phyloP scores from a whole-genome alignment of 345 rosid species.

The Cardamine chenopodiifolia region DNA sequence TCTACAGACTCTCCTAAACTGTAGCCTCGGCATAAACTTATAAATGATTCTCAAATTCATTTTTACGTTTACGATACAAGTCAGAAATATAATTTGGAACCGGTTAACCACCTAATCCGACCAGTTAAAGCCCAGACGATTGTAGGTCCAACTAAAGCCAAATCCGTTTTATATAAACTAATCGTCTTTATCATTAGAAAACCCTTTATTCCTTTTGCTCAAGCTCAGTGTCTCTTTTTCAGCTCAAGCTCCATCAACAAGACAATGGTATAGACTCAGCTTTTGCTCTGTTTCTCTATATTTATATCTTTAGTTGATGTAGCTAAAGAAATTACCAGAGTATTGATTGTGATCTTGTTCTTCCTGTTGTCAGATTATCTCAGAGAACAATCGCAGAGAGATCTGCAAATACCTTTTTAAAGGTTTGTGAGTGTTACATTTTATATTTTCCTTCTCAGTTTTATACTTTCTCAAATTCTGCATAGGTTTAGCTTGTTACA shows the following conservation, averaged over 20 bases:
- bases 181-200: not conserved
- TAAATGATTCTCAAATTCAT: too few relatives aligned
- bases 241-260: slow-evolving; percentile 18
- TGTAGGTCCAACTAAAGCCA: slow-evolving; percentile 29
- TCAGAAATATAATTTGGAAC: too few relatives aligned
- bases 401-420: slow-evolving; percentile 65
- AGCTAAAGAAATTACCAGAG: too few relatives aligned
- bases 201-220: slow-evolving; percentile 9
- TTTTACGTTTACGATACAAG: too few relatives aligned
- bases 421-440: slow-evolving; percentile 36
- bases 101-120: too few relatives aligned
- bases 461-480: not conserved
- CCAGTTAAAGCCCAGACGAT: too few relatives aligned
- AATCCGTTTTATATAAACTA: not conserved
- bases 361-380: too few relatives aligned
- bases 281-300: not conserved
- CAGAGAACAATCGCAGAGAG: slow-evolving; percentile 48
- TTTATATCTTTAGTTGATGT: too few relatives aligned
- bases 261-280: slow-evolving; percentile 34
- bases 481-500: not conserved
- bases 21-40: too few relatives aligned
- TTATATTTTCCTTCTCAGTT: not conserved
- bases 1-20: slow-evolving; percentile 78
- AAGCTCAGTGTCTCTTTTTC: slow-evolving; percentile 19
- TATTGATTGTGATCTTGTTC: too few relatives aligned